phyloP scores from a whole-genome alignment of 202 grass and related monocot species.

The Cymbopogon flexuosus region DNA sequence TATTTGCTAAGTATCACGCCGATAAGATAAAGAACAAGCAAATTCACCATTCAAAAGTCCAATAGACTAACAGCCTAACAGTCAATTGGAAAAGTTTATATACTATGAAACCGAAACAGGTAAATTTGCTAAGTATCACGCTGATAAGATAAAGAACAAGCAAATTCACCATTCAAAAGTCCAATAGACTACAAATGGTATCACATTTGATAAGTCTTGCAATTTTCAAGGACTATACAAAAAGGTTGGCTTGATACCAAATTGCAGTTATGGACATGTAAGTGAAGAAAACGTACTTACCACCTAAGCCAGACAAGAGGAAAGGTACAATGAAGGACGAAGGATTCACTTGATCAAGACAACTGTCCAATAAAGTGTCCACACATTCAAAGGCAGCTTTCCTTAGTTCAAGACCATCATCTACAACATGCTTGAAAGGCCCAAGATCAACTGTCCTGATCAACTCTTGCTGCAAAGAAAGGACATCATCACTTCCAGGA shows the following conservation, averaged over 20 bases:
- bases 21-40: background rate
- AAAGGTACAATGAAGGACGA: slow-evolving; percentile 83
- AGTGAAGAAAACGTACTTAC: slow-evolving; percentile 37
- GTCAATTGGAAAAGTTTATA: no score
- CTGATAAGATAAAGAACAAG: background rate
- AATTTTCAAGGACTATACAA: background rate
- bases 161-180: background rate
- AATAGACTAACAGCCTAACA: background rate
- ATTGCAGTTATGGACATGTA: background rate
- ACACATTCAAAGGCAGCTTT: slow-evolving; percentile 99
- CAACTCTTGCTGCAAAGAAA: slow-evolving; percentile 72
- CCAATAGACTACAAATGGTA: background rate
- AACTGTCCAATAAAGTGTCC: slow-evolving; percentile 85
- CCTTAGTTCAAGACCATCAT: slow-evolving; percentile 94
- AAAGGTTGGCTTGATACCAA: background rate
- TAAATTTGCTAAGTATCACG: background rate
- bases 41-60: background rate
- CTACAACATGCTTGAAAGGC: slow-evolving; percentile 96
- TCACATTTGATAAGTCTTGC: background rate
- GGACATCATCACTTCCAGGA: slow-evolving; percentile 19
- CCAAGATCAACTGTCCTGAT: slow-evolving; percentile 97
- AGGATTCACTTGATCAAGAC: slow-evolving; percentile 97
- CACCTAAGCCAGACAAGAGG: slow-evolving; percentile 89
- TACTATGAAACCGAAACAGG: background rate
- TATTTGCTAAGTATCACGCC: background rate